Conservation (phyloP, 164 flowering plant genomes). For the Umbilicus rupestris region DNA sequence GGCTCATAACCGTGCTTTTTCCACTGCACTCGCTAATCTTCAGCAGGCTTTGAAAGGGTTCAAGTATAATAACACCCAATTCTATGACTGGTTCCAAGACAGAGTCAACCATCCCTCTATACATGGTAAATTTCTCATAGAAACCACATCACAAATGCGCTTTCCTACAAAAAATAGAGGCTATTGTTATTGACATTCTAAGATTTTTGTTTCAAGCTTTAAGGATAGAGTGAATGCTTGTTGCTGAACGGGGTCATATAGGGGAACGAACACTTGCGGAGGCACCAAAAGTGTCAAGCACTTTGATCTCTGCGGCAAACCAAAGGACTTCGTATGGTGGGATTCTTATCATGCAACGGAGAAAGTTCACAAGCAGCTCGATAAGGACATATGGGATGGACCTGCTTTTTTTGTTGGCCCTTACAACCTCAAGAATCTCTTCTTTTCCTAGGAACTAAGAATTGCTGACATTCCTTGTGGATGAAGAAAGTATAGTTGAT, state of each 20-base stretch:
- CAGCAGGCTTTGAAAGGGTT: constrained; percentile 25
- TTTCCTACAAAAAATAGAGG: background rate
- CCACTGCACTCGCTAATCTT: constrained; percentile 24
- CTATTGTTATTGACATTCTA: background rate
- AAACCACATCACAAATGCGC: background rate
- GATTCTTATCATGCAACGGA: constrained; percentile 51
- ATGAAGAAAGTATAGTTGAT: background rate
- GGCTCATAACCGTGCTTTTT: constrained; percentile 40
- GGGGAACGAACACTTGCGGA: constrained; percentile 41
- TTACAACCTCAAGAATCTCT: constrained; percentile 29
- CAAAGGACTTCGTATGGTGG: constrained; percentile 40
- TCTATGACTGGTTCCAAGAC: constrained; percentile 37
- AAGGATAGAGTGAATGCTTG: constrained; percentile 52
- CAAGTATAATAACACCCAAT: constrained; percentile 38
- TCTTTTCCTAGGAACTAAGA: constrained; percentile 13
- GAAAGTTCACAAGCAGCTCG: constrained; percentile 37
- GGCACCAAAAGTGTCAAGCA: constrained; percentile 23
- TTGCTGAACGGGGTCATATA: constrained; percentile 48
- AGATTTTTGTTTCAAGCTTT: constrained; percentile 23
- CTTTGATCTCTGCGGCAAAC: constrained; percentile 28
- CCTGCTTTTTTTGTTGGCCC: constrained; percentile 25
- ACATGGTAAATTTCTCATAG: constrained; percentile 23
- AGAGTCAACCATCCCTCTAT: constrained; percentile 28
- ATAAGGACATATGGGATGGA: constrained; percentile 40
- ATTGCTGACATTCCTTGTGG: background rate